phyloP scores from a whole-genome alignment of 805 yeast genomes.

The Kodamaea leandrae region DNA sequence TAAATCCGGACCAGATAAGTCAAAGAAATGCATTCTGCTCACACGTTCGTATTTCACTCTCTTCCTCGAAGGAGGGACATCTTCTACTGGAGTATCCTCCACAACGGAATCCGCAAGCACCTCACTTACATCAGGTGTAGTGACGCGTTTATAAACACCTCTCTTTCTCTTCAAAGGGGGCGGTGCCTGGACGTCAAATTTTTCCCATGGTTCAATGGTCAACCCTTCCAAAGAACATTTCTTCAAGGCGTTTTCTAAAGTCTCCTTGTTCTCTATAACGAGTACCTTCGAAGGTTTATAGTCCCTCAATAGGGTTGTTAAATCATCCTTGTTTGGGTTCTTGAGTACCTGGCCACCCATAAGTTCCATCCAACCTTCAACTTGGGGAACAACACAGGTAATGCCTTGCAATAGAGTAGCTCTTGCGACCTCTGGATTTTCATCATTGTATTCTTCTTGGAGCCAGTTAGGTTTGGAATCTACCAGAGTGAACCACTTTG shows the following conservation, averaged over 20 bases:
- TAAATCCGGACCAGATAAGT: conserved; percentile 16
- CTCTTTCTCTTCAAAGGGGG: conserved; percentile 3
- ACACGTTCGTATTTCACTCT: conserved; percentile 33
- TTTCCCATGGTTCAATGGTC: conserved; percentile 5
- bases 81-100: neutral
- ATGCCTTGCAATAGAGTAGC: conserved; percentile 5
- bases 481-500: conserved; percentile 21
- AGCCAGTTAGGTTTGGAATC: neutral
- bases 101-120: neutral
- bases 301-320: neutral
- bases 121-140: conserved; percentile 1
- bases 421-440: neutral
- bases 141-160: conserved; percentile 5
- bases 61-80: conserved; percentile 4
- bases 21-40: conserved; percentile 34
- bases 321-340: neutral
- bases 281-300: neutral
- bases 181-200: conserved; percentile 1
- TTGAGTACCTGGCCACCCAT: conserved; percentile 6
- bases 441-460: neutral
- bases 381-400: conserved; percentile 5
- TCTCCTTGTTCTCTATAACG: neutral
- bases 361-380: neutral
- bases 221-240: neutral
- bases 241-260: conserved; percentile 2